Conservation (phyloP, 164 flowering plant species). For the Magnolia kwangsiensis region DNA sequence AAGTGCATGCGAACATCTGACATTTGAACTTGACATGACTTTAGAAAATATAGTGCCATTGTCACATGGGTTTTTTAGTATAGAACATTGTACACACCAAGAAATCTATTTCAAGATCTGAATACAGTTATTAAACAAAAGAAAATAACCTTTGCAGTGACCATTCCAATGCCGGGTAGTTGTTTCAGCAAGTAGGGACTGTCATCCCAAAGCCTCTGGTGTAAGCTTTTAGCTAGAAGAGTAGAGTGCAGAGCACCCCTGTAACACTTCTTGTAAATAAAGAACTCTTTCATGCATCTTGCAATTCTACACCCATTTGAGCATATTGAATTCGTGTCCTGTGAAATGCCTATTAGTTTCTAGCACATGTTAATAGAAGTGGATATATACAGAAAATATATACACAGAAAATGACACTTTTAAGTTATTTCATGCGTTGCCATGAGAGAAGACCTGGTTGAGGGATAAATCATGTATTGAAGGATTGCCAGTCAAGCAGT, state of each 20-base stretch:
- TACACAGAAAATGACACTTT: not conserved
- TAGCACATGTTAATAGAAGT: not conserved
- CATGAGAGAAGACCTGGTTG: constrained; percentile 57
- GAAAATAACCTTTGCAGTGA: constrained; percentile 83
- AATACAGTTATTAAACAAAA: not conserved
- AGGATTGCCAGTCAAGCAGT: constrained; percentile 96
- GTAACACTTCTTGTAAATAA: constrained; percentile 68
- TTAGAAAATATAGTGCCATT: not conserved
- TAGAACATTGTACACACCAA: not conserved
- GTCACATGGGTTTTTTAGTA: not conserved
- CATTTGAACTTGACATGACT: not conserved
- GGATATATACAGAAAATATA: not conserved
- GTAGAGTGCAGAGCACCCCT: constrained; percentile 64
- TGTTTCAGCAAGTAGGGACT: constrained; percentile 93
- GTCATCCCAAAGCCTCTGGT: constrained; percentile 93
- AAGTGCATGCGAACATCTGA: too few species aligned
- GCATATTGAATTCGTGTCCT: constrained; percentile 88
- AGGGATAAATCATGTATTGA: constrained; percentile 77
- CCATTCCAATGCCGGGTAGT: constrained; percentile 94
- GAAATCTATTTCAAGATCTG: not conserved
- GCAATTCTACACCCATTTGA: constrained; percentile 88
- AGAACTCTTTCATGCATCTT: constrained; percentile 94
- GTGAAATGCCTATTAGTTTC: constrained; percentile 8
- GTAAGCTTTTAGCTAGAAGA: constrained; percentile 74
- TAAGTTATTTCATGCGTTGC: not conserved